Base-by-base conservation (phyloP, 1,284 basidiomycete species). In the Xerocomus alliaceus region DNA sequence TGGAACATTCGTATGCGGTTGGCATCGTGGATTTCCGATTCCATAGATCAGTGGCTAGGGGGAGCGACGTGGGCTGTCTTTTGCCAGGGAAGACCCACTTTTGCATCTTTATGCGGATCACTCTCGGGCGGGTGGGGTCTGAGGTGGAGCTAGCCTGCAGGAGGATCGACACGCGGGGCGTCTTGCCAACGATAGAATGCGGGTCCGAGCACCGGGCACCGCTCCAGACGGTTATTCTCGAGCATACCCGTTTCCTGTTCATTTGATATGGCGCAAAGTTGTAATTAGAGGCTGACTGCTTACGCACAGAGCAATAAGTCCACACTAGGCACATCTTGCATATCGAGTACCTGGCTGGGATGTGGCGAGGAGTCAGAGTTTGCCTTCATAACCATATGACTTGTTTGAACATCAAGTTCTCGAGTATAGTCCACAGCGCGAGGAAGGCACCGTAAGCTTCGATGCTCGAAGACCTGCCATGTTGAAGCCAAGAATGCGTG, bases 21-120 rank as follows among this genome's bases (percentile, higher is more conserved):
- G 56, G 56, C n/a, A 42, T 58, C 17, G 34, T 58, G 4, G 56
- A 56, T 12, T 58, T 56, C 18, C n/a, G 29, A 10, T 56, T 58
- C 35, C 37, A 42, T 8, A n/a, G 4, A 12, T 52, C 28, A 13
- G 3, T 12, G 3, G 22, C 48, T 24, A 7, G 26, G 4, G 26
- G 8, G 5, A 26, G 7, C 32, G 34, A 28, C 20, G 24, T 15
- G 28, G 39, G 56, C 3, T 13, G 34, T 31, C 15, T 58, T 22
- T 34, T 29, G 17, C 56, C 56, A 2, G 52, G 22, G 12, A 58
- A 56, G 53, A 12, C n/a, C 5, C 42, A 56, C 34, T 58, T 56
- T 39, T 22, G 42, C 28, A 56, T 56, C 8, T 46, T 56, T 1
- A 56, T 56, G 52, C 56, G 34, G n/a, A 26, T 56, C 34, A 9